phyloP scores from a whole-genome alignment of 495 filamentous ascomycete species.

The Penicillium flavigenum region DNA sequence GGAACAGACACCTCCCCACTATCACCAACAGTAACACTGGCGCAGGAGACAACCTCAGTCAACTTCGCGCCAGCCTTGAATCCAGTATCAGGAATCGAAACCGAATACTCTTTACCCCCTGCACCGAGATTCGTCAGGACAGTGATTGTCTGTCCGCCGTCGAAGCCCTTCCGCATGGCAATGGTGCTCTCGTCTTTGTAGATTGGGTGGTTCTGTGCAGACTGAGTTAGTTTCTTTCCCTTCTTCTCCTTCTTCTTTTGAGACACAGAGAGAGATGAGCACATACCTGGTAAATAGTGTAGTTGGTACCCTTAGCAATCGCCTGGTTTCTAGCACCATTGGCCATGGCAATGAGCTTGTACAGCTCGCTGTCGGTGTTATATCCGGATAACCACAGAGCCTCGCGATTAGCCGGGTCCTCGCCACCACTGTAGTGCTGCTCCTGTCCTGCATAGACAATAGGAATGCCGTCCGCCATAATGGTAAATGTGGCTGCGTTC shows the following conservation, averaged over 20 bases:
- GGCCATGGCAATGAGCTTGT: slow-evolving; percentile 56
- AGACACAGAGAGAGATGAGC: neutral
- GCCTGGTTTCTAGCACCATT: slow-evolving; percentile 62
- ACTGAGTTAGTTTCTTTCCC: neutral
- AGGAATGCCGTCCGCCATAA: slow-evolving; percentile 68
- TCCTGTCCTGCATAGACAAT: slow-evolving; percentile 73
- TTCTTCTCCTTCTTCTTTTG: neutral
- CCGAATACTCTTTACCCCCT: slow-evolving; percentile 41
- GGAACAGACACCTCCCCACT: slow-evolving; percentile 37
- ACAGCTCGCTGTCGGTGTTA: slow-evolving; percentile 58
- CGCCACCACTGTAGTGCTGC: slow-evolving; percentile 65
- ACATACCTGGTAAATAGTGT: slow-evolving; percentile 48
- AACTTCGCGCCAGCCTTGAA: slow-evolving; percentile 35
- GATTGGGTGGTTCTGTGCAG: slow-evolving; percentile 48
- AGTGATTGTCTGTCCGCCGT: slow-evolving; percentile 55
- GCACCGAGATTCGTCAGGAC: slow-evolving; percentile 61
- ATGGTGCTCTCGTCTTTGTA: slow-evolving; percentile 57
- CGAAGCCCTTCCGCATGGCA: slow-evolving; percentile 63
- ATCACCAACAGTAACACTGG: slow-evolving; percentile 35
- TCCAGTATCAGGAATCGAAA: slow-evolving; percentile 46
- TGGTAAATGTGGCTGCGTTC: slow-evolving; percentile 69
- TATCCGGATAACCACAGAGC: slow-evolving; percentile 71
- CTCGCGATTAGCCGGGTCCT: slow-evolving; percentile 69
- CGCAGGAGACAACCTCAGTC: slow-evolving; percentile 49
- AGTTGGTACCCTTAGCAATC: slow-evolving; percentile 44